phyloP scores from a whole-genome alignment of 2,329 filamentous ascomycete genomes.

The Ophiocordyceps australis region DNA sequence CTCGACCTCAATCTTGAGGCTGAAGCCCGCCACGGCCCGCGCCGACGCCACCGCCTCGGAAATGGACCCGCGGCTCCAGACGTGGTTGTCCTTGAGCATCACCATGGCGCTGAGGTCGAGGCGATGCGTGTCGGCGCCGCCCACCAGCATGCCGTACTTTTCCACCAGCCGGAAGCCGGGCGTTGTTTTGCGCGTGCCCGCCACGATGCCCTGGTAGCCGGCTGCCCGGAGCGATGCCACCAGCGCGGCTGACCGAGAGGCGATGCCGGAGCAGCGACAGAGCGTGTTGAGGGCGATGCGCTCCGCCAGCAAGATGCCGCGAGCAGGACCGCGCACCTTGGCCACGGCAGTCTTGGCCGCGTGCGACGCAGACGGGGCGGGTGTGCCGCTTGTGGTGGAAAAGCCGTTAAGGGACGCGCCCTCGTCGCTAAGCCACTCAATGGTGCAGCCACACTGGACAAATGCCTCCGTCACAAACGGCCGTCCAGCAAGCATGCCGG shows the following conservation, averaged over 20 bases:
- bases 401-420: slow-evolving; percentile 49
- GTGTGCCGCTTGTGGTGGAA: too few species aligned
- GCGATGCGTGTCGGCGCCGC: slow-evolving; percentile 78
- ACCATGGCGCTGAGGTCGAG: slow-evolving; percentile 90
- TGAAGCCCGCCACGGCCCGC: slow-evolving; percentile 70
- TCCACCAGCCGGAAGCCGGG: slow-evolving; percentile 90
- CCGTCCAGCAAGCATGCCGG: slow-evolving; percentile 71
- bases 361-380: slow-evolving; percentile 31
- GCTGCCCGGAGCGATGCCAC: slow-evolving; percentile 36
- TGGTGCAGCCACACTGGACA: slow-evolving; percentile 71
- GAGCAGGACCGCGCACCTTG: slow-evolving; percentile 69
- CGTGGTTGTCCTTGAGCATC: slow-evolving; percentile 98
- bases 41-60: slow-evolving; percentile 71
- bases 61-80: slow-evolving; percentile 82
- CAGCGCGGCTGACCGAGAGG: slow-evolving; percentile 44
- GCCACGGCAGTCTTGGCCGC: slow-evolving; percentile 41
- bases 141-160: slow-evolving; percentile 94
- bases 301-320: slow-evolving; percentile 73
- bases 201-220: slow-evolving; percentile 71
- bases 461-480: slow-evolving; percentile 96
- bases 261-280: slow-evolving; percentile 80
- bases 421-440: slow-evolving; percentile 74
- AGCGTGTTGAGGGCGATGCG: slow-evolving; percentile 82
- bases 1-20: slow-evolving; percentile 91
- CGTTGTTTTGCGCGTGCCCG: slow-evolving; percentile 91